phyloP scores from a whole-genome alignment of 176 grass and related monocot species.

The Juncus inflexus region DNA sequence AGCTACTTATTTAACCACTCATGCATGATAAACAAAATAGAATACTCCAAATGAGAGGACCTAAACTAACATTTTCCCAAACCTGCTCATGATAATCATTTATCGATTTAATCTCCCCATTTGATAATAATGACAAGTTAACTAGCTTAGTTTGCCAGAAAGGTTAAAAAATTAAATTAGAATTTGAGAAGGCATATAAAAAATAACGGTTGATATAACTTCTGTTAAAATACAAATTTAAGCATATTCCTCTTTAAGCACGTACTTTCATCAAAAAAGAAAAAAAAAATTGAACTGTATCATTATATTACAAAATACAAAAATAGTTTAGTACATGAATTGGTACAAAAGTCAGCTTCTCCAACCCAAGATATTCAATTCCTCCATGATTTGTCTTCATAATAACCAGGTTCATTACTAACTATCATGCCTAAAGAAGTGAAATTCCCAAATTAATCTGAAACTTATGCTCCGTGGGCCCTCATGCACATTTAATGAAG shows the following conservation, averaged over 20 bases:
- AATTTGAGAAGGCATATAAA: background rate
- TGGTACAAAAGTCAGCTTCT: constrained; percentile 81
- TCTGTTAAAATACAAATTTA: no score
- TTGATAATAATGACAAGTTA: constrained; percentile 56
- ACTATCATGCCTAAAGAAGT: constrained; percentile 80
- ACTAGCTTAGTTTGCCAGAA: constrained; percentile 62
- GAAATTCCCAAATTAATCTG: constrained; percentile 72
- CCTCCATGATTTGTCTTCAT: constrained; percentile 77
- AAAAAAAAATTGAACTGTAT: no score
- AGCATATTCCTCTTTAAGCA: no score
- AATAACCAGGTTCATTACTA: constrained; percentile 93
- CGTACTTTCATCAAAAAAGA: no score
- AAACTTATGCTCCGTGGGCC: constrained; percentile 89
- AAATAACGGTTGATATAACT: no score
- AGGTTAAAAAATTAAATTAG: background rate
- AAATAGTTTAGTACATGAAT: constrained; percentile 80
- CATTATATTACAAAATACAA: no score
- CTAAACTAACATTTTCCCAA: constrained; percentile 70
- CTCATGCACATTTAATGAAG: constrained; percentile 79
- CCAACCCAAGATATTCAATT: constrained; percentile 80
- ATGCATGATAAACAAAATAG: constrained; percentile 1
- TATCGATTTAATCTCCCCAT: constrained; percentile 65
- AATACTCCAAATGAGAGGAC: background rate
- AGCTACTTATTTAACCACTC: background rate
- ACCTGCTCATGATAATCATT: constrained; percentile 74